Percentiles rank a stretch among this genome's conserved stretches.
phyloP scores from a whole-genome alignment of 257 asterid species.

The Orobanche coerulescens region DNA sequence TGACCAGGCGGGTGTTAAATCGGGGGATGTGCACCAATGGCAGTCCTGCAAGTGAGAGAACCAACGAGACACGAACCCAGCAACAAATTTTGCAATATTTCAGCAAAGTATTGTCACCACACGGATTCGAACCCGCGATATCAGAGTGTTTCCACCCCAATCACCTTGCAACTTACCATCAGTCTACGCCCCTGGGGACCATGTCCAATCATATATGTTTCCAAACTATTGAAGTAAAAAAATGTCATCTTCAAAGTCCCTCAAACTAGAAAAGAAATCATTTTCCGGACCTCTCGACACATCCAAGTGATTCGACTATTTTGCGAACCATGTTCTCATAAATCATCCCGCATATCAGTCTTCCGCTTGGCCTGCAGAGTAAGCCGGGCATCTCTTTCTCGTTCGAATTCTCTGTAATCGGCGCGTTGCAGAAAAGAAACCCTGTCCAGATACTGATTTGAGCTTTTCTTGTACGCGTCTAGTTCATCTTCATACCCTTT shows the following conservation, averaged over 20 bases:
- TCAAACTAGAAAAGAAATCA: neutral
- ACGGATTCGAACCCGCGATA: too few relatives aligned
- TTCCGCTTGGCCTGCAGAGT: constrained; percentile 72
- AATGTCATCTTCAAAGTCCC: neutral
- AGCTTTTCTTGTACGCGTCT: constrained; percentile 89
- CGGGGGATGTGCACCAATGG: too few relatives aligned
- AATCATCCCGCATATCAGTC: constrained; percentile 78
- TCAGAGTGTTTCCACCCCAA: too few relatives aligned
- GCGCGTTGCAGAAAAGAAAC: constrained; percentile 83
- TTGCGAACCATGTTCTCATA: constrained; percentile 12
- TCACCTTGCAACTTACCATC: too few relatives aligned
- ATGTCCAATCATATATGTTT: too few relatives aligned
- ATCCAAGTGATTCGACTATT: neutral
- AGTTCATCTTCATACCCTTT: constrained; percentile 86
- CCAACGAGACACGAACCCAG: too few relatives aligned
- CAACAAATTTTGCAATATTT: too few relatives aligned
- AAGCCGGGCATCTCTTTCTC: constrained; percentile 90
- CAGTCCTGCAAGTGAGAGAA: too few relatives aligned
- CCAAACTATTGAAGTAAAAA: neutral
- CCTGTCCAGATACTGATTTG: constrained; percentile 80
- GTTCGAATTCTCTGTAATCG: constrained; percentile 82
- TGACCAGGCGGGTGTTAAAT: too few relatives aligned
- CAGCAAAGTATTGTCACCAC: too few relatives aligned
- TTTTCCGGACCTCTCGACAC: constrained; percentile 5
- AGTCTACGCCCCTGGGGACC: too few relatives aligned